Conservation (phyloP, 257 asterid genomes). For the Anisodus acutangulus region DNA sequence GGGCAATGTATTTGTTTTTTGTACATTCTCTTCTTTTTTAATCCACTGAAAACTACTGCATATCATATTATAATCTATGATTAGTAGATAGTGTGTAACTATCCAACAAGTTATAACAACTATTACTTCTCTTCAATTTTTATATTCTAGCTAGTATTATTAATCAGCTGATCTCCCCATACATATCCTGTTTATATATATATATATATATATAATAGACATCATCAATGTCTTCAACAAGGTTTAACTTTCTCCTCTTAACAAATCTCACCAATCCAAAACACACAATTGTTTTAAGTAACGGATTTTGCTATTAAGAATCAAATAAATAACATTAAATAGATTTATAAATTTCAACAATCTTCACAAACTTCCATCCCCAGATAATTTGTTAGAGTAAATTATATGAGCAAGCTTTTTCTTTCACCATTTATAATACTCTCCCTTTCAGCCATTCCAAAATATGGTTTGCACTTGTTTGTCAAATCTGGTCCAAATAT, state of each 20-base stretch:
- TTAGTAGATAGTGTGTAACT: not conserved
- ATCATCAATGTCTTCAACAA: not conserved
- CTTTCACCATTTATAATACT: not conserved
- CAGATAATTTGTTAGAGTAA: not conserved
- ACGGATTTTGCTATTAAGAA: not conserved
- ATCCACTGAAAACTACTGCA: not conserved
- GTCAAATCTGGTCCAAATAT: not conserved
- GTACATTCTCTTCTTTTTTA: not conserved
- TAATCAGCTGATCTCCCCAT: not conserved
- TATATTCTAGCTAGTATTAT: not conserved
- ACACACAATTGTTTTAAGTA: slow-evolving; percentile 1
- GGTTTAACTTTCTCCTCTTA: not conserved
- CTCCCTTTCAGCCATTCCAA: not conserved
- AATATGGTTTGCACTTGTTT: too few relatives aligned
- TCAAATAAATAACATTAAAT: not conserved
- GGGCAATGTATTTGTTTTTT: not conserved
- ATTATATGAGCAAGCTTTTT: not conserved
- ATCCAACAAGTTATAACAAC: slow-evolving; percentile 13
- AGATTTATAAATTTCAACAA: not conserved
- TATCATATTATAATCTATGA: not conserved
- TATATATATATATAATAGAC: too few relatives aligned
- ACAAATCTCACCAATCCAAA: slow-evolving; percentile 20
- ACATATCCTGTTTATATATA: not conserved
- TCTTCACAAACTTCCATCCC: not conserved
- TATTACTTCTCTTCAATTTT: not conserved